Evolutionary conservation across 2,329 filamentous ascomycete species (phyloP).

Genomic region (Triangularia verruculosa): DNA sequence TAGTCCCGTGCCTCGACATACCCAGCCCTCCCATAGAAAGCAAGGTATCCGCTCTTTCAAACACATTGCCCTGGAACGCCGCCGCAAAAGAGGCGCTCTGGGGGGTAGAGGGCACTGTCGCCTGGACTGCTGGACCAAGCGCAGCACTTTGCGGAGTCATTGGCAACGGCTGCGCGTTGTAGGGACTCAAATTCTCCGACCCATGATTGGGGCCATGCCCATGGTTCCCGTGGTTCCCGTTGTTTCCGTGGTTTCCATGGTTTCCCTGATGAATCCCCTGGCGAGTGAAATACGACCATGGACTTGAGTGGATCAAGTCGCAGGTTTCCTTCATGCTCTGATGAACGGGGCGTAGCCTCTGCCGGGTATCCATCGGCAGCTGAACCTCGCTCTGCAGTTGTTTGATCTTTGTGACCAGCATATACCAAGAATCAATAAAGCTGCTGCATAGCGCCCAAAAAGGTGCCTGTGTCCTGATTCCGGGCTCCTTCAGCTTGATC

Average conservation of each 20-base stretch:
- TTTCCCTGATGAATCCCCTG: conserved; percentile 6
- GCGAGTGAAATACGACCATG: conserved; percentile 48
- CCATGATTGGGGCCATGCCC: conserved; percentile 5
- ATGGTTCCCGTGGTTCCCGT: not conserved
- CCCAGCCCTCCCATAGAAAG: conserved; percentile 57
- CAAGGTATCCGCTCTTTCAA: conserved; percentile 57
- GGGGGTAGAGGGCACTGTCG: conserved; percentile 75
- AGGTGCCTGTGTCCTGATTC: conserved; percentile 59
- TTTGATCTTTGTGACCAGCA: conserved; percentile 61
- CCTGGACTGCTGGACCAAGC: conserved; percentile 83
- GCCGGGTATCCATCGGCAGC: conserved; percentile 65
- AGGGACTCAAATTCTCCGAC: conserved; percentile 30
- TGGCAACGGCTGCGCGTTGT: conserved; percentile 48
- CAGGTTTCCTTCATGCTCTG: conserved; percentile 78
- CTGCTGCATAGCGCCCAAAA: conserved; percentile 72
- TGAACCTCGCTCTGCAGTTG: conserved; percentile 49
- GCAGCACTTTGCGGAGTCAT: conserved; percentile 89
- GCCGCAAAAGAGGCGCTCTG: conserved; percentile 55
- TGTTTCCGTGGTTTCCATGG: not conserved
- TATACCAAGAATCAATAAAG: conserved; percentile 68
- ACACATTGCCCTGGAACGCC: conserved; percentile 57
- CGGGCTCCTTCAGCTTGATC: conserved; percentile 83
- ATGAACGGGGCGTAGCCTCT: conserved; percentile 76
- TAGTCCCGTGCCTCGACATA: conserved; percentile 56
- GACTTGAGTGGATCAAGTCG: conserved; percentile 62